Conservation (phyloP, 106 monocot species). For the Ottelia alismoides region DNA sequence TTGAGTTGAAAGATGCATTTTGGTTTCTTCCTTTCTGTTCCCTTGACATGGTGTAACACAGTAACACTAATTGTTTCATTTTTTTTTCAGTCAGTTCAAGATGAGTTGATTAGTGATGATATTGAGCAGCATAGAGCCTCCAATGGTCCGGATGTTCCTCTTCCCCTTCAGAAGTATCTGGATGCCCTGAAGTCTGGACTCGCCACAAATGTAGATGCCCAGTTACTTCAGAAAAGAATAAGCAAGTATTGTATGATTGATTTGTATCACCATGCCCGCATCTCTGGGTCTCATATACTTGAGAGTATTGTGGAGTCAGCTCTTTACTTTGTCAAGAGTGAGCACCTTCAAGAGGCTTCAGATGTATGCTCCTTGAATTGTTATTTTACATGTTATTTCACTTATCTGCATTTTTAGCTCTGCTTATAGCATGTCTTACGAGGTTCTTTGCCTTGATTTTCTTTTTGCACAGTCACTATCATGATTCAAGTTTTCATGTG, state of each 20-base stretch:
- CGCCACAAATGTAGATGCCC: slow-evolving; percentile 14
- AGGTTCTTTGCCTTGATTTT: too few species aligned
- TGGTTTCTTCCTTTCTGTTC: background rate
- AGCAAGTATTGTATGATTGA: slow-evolving; percentile 60
- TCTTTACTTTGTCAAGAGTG: slow-evolving; percentile 55
- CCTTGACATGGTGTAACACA: too few species aligned
- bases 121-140: slow-evolving; percentile 47
- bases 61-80: too few species aligned
- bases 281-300: slow-evolving; percentile 65
- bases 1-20: background rate
- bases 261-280: slow-evolving; percentile 71
- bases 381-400: too few species aligned
- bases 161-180: slow-evolving; percentile 75
- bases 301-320: slow-evolving; percentile 62
- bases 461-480: too few species aligned
- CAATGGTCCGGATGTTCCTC: slow-evolving; percentile 25
- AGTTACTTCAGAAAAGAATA: slow-evolving; percentile 12
- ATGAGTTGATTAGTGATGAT: slow-evolving; percentile 54
- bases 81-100: slow-evolving; percentile 72
- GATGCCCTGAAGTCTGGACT: slow-evolving; percentile 22
- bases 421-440: too few species aligned
- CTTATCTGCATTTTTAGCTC: too few species aligned
- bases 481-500: too few species aligned
- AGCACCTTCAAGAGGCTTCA: slow-evolving; percentile 74
- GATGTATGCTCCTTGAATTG: slow-evolving; percentile 82